Evolutionary conservation across 441 rosid genomes (phyloP), one percentile per base, ranked within the genome.

Genomic region (Brassica balearica): DNA sequence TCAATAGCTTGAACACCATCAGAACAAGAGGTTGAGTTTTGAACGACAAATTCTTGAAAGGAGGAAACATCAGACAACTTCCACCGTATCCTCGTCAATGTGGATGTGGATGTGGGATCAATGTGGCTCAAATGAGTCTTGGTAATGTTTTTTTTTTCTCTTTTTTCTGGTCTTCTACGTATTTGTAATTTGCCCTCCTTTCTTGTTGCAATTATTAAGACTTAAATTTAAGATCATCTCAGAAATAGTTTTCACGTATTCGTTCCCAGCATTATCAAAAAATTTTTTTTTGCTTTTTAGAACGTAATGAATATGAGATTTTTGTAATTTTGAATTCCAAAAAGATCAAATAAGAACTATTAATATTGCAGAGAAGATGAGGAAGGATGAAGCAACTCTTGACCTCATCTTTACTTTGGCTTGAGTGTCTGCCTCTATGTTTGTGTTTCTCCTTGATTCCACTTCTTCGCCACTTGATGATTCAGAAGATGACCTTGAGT

Each of bases 381-480:
- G 38, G n/a, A n/a, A n/a, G n/a, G n/a, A 29, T 29, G 67, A 17
- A 59, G 32, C 56, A 59, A 17, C 20, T 59, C 36, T 36, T 71
- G 61, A 29, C 3, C 34, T 29, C 41, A 36, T 36, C 41, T 36
- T 36, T 36, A 36, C 41, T 36, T 36, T 36, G 41, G 41, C 41
- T 36, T 2, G 83, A 81, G 69, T 65, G 84, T 83, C 85, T 91
- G 80, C 60, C 72, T 82, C n/a, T n/a, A n/a, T n/a, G n/a, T 62
- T 73, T 83, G 71, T 81, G 93, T 83, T 84, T 90, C 88, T 87
- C 84, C 83, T 87, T n/a, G 90, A 78, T 70, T 88, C 95, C 65
- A 84, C 84, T 67, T 84, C 93, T 10, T 91, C 93, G 3, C 88
- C 83, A 63, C 91, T 88, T 8, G 93, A 93, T 80, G 85, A 79